These are phyloP conservation scores for Venturia aucupariae DNA, from an alignment of 2,329 filamentous ascomycete genomes.

Conservation along the genomic window DNA sequence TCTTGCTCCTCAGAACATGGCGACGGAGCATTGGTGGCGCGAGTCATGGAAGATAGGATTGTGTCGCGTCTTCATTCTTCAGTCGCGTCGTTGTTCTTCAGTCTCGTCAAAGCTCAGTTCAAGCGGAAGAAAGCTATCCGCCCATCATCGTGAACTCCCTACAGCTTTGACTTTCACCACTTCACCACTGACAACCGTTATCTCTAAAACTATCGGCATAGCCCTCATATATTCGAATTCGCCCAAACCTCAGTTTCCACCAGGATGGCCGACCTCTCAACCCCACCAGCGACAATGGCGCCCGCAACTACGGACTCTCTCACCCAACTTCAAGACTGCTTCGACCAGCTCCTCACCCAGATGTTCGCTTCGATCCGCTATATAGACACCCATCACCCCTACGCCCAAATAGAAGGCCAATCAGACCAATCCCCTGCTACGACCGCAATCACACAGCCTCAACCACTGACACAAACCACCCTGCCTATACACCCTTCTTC, in stretches of 20 bases:
- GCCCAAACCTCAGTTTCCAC: not conserved
- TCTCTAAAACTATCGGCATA: not conserved
- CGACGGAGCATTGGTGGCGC: constrained; percentile 4
- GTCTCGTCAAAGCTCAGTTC: not conserved
- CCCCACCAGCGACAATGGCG: not conserved
- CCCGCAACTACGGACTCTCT: constrained; percentile 60
- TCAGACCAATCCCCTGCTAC: constrained; percentile 17
- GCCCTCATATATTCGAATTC: not conserved
- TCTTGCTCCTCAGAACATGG: not conserved
- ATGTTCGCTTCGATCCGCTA: constrained; percentile 39
- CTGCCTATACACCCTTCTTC: constrained; percentile 5
- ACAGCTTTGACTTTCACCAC: no score
- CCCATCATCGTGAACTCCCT: not conserved
- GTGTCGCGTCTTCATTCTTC: not conserved
- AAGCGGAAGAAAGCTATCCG: constrained; percentile 1
- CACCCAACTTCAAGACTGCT: constrained; percentile 76
- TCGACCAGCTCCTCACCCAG: constrained; percentile 52
- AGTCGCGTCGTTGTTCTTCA: not conserved
- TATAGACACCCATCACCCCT: constrained; percentile 34
- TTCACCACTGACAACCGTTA: no score
- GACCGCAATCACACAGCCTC: constrained; percentile 13
- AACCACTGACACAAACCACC: constrained; percentile 16
- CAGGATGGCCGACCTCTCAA: not conserved
- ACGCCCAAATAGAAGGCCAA: constrained; percentile 23
- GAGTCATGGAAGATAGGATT: not conserved